phyloP scores from a whole-genome alignment of 805 yeast species.

The Wickerhamomyces alni region DNA sequence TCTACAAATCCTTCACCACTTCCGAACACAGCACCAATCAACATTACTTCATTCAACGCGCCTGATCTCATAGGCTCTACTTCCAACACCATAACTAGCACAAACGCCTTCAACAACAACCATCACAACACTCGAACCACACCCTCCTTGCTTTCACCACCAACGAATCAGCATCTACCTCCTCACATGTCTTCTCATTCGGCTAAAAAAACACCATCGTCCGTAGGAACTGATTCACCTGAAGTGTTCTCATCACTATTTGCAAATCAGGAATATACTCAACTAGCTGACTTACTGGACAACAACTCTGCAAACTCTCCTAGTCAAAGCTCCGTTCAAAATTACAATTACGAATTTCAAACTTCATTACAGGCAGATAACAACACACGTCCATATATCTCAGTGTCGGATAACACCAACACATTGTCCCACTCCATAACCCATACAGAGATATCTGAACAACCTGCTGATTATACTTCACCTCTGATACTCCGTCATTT shows the following conservation, averaged over 20 bases:
- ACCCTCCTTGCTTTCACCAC: background rate
- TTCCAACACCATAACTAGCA: background rate
- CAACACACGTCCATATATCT: slow-evolving; percentile 24
- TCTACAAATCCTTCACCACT: background rate
- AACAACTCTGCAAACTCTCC: slow-evolving; percentile 19
- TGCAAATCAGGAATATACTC: slow-evolving; percentile 37
- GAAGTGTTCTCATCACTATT: slow-evolving; percentile 25
- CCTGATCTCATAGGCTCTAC: background rate
- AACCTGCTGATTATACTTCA: slow-evolving; percentile 40
- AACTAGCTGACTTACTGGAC: slow-evolving; percentile 33
- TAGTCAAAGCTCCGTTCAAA: slow-evolving; percentile 15
- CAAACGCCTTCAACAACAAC: background rate
- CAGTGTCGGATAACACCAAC: slow-evolving; percentile 22
- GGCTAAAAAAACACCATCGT: background rate
- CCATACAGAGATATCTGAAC: slow-evolving; percentile 2
- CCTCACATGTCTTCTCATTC: background rate
- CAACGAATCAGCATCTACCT: background rate
- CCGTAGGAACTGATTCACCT: slow-evolving; percentile 9
- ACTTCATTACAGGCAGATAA: slow-evolving; percentile 23
- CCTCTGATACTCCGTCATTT: slow-evolving; percentile 54
- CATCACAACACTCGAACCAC: background rate
- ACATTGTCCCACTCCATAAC: background rate
- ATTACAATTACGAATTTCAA: slow-evolving; percentile 20
- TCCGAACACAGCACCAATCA: background rate
- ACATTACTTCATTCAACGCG: background rate